Conservation (phyloP, 2,329 filamentous ascomycete species). For the Alternaria brassicae region DNA sequence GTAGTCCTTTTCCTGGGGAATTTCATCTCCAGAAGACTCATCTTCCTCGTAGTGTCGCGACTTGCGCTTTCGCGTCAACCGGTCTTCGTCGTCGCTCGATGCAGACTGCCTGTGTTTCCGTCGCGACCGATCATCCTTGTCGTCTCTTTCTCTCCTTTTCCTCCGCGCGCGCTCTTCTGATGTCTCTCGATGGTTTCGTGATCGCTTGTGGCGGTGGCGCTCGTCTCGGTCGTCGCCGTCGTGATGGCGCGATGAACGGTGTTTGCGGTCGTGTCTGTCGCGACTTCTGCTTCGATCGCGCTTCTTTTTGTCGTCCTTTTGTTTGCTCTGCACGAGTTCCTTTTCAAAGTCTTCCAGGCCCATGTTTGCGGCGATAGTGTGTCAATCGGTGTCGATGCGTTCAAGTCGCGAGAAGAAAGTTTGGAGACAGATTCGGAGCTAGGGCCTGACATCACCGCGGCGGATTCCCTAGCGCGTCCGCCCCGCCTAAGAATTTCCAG, state of each 20-base stretch:
- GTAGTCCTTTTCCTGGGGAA: conserved; percentile 55
- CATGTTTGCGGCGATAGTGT: conserved; percentile 52
- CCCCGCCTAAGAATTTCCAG: conserved; percentile 47
- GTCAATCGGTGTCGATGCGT: neutral
- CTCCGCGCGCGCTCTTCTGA: conserved; percentile 52
- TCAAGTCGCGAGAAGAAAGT: conserved; percentile 17
- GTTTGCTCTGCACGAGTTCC: conserved; percentile 71
- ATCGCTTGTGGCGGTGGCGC: conserved; percentile 69
- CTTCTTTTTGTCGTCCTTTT: conserved; percentile 58
- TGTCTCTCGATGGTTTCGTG: conserved; percentile 60
- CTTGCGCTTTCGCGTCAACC: conserved; percentile 42
- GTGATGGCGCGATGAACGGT: conserved; percentile 55
- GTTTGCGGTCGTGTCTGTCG: conserved; percentile 51
- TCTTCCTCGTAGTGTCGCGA: conserved; percentile 45
- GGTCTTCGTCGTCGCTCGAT: conserved; percentile 47
- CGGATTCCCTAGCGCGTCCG: conserved; percentile 22
- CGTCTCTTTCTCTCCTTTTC: conserved; percentile 53
- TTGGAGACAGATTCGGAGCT: conserved; percentile 22
- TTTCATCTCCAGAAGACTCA: conserved; percentile 37
- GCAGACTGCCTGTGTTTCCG: conserved; percentile 41
- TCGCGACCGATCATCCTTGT: conserved; percentile 43
- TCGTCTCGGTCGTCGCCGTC: conserved; percentile 54
- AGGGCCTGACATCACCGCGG: conserved; percentile 37
- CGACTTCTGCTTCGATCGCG: conserved; percentile 55
- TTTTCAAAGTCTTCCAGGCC: conserved; percentile 79